Base-by-base conservation (phyloP, 768 basidiomycete genomes). In the Rhodosporidiobolus odoratus region DNA sequence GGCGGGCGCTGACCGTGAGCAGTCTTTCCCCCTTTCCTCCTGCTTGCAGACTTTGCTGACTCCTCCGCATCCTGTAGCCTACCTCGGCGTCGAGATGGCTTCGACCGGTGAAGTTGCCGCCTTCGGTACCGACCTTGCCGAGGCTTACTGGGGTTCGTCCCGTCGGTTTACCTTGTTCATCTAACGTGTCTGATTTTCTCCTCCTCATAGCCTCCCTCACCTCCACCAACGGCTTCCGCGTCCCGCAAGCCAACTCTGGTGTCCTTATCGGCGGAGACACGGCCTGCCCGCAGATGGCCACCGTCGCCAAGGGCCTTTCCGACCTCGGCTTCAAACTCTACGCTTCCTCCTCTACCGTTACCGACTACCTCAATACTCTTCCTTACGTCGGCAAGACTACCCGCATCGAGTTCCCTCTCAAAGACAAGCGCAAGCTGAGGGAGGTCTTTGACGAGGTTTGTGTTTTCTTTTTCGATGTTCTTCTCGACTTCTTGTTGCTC, bases 291-390 rank as follows among this genome's bases (percentile, higher is more conserved):
- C 92, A 98, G 80, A 90, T 99, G 87, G 81, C 81, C 30, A 83
- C 83, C 43, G 87, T 97, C 69, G 91, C 94, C 19, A 89, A 89
- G 79, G 84, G 84, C 30, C 84, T 98, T 30, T 82, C 85, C 54
- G 86, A 90, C 75, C 85, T 94, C 68, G 95, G 96, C 53, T 99
- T 97, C 87, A 93, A 92, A 80, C 85, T 99, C 57, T 97, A 89
- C 83, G 92, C 90, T 79, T 89, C 92, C 21, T 91, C 89, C 4
- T 83, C 84, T 4, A 82, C 81, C 41, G 87, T 96, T 37, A 92
- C 95, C 78, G 84, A 88, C 56, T 88, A 86, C 82, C 81, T 97
- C 81, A 92, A 91, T 78, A 80, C 81, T 68, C 83, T 92, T 59
- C 87, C 88, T 12, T 88, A 92, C 77, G 85, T 96, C 30, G 80